phyloP scores from a whole-genome alignment of 495 filamentous ascomycete species.

The Amphirosellinia nigrospora region DNA sequence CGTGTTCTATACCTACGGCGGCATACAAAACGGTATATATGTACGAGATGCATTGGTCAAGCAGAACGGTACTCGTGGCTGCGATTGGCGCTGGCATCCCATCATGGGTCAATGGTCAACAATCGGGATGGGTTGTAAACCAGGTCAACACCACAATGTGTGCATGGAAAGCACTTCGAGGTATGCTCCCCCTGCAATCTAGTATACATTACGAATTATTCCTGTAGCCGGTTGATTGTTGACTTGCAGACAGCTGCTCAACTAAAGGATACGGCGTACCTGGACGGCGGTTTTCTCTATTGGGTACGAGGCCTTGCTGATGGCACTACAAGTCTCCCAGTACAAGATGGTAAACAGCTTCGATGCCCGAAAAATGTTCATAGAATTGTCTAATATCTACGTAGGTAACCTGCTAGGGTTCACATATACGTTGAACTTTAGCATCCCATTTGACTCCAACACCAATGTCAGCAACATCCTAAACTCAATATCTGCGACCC shows the following conservation, averaged over 20 bases:
- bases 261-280: slow-evolving; percentile 68
- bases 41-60: slow-evolving; percentile 35
- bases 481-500: slow-evolving; percentile 48
- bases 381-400: slow-evolving; percentile 18
- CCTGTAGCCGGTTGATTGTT: slow-evolving; percentile 21
- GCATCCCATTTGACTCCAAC: slow-evolving; percentile 59
- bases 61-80: slow-evolving; percentile 29
- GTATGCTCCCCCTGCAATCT: slow-evolving; percentile 39
- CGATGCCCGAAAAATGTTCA: slow-evolving; percentile 5
- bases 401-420: slow-evolving; percentile 53
- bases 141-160: slow-evolving; percentile 64
- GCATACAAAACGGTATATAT: slow-evolving; percentile 16
- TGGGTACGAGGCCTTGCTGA: slow-evolving; percentile 54
- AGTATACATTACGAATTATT: neutral
- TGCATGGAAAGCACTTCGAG: slow-evolving; percentile 60
- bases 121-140: slow-evolving; percentile 43
- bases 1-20: slow-evolving; percentile 16
- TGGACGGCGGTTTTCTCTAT: slow-evolving; percentile 68
- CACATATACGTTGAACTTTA: slow-evolving; percentile 64
- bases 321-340: slow-evolving; percentile 32
- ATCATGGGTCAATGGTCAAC: slow-evolving; percentile 39
- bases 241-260: slow-evolving; percentile 50
- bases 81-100: slow-evolving; percentile 33
- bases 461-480: slow-evolving; percentile 62
- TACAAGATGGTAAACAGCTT: slow-evolving; percentile 45